These are phyloP conservation scores for Thyridium curvatum DNA, from an alignment of 2,329 filamentous ascomycete genomes.

Conservation along the genomic window DNA sequence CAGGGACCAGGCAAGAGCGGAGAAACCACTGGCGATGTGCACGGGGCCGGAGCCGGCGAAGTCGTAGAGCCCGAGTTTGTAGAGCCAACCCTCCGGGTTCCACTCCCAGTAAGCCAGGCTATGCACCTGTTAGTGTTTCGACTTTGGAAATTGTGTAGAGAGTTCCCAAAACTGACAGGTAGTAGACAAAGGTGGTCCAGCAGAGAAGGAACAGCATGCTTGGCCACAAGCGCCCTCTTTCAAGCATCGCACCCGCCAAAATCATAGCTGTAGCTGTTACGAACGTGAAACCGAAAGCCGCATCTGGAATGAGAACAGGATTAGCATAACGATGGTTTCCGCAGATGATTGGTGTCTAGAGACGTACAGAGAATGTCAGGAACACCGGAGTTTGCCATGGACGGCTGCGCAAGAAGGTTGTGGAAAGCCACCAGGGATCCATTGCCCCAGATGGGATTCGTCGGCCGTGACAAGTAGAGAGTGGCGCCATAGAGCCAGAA, in stretches of 20 bases:
- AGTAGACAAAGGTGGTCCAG: conserved; percentile 62
- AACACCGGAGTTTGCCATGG: conserved; percentile 46
- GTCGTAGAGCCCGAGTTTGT: conserved; percentile 51
- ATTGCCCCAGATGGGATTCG: conserved; percentile 56
- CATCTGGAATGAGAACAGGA: no score
- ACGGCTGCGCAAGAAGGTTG: conserved; percentile 54
- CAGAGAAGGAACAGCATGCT: conserved; percentile 58
- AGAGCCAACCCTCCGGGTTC: conserved; percentile 62
- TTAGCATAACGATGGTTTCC: no score
- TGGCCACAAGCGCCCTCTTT: conserved; percentile 26
- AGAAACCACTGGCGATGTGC: conserved; percentile 56
- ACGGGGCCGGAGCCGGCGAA: conserved; percentile 59
- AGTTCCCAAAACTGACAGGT: conserved; percentile 23
- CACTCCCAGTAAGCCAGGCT: conserved; percentile 61
- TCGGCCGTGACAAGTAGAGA: conserved; percentile 54
- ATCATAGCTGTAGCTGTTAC: conserved; percentile 32
- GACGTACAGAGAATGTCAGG: conserved; percentile 57
- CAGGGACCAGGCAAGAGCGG: conserved; percentile 57
- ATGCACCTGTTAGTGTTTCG: conserved; percentile 11
- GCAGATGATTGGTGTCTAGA: no score
- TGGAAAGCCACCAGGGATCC: conserved; percentile 55
- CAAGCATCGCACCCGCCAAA: conserved; percentile 29
- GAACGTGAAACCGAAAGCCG: conserved; percentile 28
- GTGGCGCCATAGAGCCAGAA: conserved; percentile 61
- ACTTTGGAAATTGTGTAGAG: no score